Evolutionary conservation across 2,329 filamentous ascomycete species (phyloP), one percentile per base, ranked within the genome.

Genomic region (Colletotrichum sp.): DNA sequence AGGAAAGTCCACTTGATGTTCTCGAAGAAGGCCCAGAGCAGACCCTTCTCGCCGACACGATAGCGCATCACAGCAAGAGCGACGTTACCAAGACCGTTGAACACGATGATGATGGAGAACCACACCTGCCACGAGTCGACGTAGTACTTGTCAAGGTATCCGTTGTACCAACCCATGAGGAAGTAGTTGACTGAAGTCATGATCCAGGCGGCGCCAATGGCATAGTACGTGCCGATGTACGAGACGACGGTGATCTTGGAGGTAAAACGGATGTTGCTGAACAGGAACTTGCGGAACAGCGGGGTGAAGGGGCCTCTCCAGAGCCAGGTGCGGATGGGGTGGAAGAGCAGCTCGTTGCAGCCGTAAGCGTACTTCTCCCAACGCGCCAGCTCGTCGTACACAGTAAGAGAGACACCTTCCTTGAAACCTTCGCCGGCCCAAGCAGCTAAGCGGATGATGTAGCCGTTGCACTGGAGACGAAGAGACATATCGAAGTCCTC

Each of bases 321-420:
- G 60, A 92, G 83, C 95, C 95, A 96, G 79, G 92, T 92, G 76
- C 91, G 90, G 76, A 96, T 87, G 5, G 95, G 95, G 81, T 96
- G 90, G 87, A 97, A 96, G 73, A 96, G 89, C 73, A 96, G 88
- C 86, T 96, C 95, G 83, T 94, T 95, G 85, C 95, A 96, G 49
- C 95, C 94, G 80, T 95, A 96, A 5, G 95, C 95, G 82, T 96
- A 96, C 85, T 96, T 96, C 82, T 96, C 95, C 95, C 95, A 96
- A 73, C 95, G 93, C 3, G 94, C 93, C 76, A 96, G 88, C 84
- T 96, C 95, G 84, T 96, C 95, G 82, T 96, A 96, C 12, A 96
- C 94, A 1, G 95, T 96, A 72, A 96, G 87, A 2, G 95, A 96
- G 70, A 96, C 95, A 78, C 95, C 95, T 83, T 96, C 95, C 82